Evolutionary conservation across 2,329 filamentous ascomycete species (phyloP), one percentile per base, ranked within the genome.

Genomic region (Ophiognomonia clavigignenti-juglandacearum): DNA sequence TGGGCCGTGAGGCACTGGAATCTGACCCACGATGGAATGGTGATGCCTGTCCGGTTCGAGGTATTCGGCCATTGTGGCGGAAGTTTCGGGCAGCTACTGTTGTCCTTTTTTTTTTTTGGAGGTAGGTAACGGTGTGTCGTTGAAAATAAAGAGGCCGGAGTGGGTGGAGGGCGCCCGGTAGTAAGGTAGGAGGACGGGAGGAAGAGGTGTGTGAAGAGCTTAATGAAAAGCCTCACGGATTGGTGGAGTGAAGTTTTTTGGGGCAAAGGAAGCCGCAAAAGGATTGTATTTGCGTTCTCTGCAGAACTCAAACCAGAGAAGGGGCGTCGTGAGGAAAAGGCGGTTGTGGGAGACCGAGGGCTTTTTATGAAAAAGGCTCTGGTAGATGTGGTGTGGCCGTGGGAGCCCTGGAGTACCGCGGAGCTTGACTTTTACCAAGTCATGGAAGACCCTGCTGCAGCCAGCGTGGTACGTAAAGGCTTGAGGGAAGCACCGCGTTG

Each of bases 1-100:
- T 1, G 72, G 71, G 19, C 72, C 71, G 52, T 80, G 76, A 29
- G 77, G 77, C 31, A 81, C 71, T 49, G 77, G 77, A 36, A 81
- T 70, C 62, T 75, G 69, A 49, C 77, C 78, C 43, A 74, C 59
- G 34, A 62, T 60, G 40, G 67, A 65, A 49, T 71, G 62, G 60
- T 72, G 69, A 42, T 65, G 63, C 32, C 57, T 52, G 40, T 70
- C 66, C 51, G 67, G 68, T 43, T 65, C 64, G 44, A 70, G 59
- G 37, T 62, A 57, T 35, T 61, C 56, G 43, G 68, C 61, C 66
- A 69, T 69, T 38, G 43, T 48, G 51, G 35, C n/a, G 39, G 27
- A 18, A n/a, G n/a, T n/a, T n/a, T n/a, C n/a, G n/a, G n/a, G n/a
- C n/a, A n/a, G n/a, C n/a, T n/a, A n/a, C n/a, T n/a, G n/a, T n/a